Conservation (phyloP, 768 basidiomycete species). For the Termitomyces sp. region DNA sequence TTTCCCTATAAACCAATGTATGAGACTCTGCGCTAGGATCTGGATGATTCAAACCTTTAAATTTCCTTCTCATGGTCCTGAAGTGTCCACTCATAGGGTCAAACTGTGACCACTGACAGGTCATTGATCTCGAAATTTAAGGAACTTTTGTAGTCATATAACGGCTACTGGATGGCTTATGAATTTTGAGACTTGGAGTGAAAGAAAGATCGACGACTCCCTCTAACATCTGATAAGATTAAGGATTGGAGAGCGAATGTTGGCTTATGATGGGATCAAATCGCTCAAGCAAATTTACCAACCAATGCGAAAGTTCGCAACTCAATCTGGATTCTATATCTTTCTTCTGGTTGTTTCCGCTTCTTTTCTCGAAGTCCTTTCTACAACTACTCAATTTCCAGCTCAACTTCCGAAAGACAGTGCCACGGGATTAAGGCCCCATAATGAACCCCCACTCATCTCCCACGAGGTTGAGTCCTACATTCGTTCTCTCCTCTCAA, state of each 20-base stretch:
- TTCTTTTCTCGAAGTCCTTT: not conserved
- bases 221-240: not conserved
- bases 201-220: not conserved
- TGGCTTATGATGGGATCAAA: not conserved
- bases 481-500: slow-evolving; percentile 17
- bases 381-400: not conserved
- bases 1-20: not conserved
- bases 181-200: not conserved
- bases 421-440: not conserved
- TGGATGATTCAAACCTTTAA: too few relatives aligned
- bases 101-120: not conserved
- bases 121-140: not conserved
- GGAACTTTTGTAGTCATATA: not conserved
- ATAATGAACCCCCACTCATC: not conserved
- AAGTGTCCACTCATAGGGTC: too few relatives aligned
- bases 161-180: not conserved
- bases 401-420: not conserved
- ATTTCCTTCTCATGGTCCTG: too few relatives aligned
- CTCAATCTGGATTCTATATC: not conserved
- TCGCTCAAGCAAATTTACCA: not conserved
- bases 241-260: not conserved
- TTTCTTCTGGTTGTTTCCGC: not conserved
- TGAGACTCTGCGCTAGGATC: not conserved
- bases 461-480: slow-evolving; percentile 5
- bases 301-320: not conserved